Base-by-base conservation (phyloP, 148 eudicot genomes). In the Bassia scoparia region DNA sequence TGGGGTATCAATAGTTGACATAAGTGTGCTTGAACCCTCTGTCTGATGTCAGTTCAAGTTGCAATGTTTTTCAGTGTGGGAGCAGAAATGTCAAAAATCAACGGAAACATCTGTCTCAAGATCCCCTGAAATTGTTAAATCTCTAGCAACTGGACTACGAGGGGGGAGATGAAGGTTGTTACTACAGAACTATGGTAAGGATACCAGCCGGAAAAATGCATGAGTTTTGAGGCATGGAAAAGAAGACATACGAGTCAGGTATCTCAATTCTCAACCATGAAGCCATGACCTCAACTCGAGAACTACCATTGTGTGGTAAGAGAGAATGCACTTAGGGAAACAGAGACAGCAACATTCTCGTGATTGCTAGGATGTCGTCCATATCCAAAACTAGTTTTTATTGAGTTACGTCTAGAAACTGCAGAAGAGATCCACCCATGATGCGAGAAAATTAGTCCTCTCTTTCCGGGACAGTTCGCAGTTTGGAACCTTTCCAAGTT, bases 141-240 rank as follows among this genome's bases (percentile, higher is more conserved):
- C 44, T 37, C 48, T 2, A 35, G 4, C 48, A 37, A 43, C 21
- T 16, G 68, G 18, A 12, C 15, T 48, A 16, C 17, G 8, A 43
- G 17, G 4, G 12, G 2, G 10, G 48, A 64, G 15, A 35, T 20
- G 6, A 64, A 20, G n/a, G 6, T 35, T 27, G 21, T 5, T n/a
- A 37, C 11, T n/a, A 35, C 48, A 21, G 43, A 18, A 20, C 46
- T 18, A 35, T 63, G 46, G 44, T 63, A 35, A 6, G 68, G 68
- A 63, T 4, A 63, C 46, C 46, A 21, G 14, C 68, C 46, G 4
- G 13, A 5, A 41, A 63, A 63, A 34, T 61, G 65, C 37, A 62
- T n/a, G 67, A 9, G 7, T 33, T 37, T 62, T 62, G 43, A 62
- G 67, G 29, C 67, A 62, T 1, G 68, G 68, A 63, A 63, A 63